Evolutionary conservation across 1,284 basidiomycete genomes (phyloP).

Genomic region (Papiliotrema laurentii): DNA sequence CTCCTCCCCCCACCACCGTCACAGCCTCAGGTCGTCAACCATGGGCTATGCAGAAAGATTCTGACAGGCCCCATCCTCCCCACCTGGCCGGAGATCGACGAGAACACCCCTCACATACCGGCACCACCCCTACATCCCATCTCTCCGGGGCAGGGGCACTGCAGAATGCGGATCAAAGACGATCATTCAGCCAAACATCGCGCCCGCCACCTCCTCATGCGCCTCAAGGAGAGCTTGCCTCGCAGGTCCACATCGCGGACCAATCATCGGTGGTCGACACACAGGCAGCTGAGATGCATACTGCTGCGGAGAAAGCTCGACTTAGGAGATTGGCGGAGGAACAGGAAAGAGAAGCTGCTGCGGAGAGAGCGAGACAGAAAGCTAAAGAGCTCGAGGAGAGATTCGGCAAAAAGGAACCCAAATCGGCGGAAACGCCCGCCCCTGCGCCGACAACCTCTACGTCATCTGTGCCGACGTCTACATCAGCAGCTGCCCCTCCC

Average conservation of each 20-base stretch:
- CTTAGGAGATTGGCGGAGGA: constrained; percentile 70
- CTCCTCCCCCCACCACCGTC: constrained; percentile 3
- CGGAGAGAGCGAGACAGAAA: constrained; percentile 77
- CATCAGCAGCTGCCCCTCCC: background rate
- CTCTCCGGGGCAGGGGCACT: too few species aligned
- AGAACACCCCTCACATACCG: constrained; percentile 35
- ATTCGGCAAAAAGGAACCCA: constrained; percentile 53
- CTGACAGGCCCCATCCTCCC: constrained; percentile 15
- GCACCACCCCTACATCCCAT: background rate
- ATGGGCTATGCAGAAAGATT: constrained; percentile 11
- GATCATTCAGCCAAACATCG: constrained; percentile 10
- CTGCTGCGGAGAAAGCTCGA: constrained; percentile 79
- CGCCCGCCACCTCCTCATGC: constrained; percentile 1
- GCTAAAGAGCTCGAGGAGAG: constrained; percentile 77
- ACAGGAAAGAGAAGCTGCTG: constrained; percentile 73
- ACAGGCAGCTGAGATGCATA: constrained; percentile 81
- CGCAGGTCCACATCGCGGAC: background rate
- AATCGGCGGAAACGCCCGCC: background rate
- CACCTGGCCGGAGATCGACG: constrained; percentile 18
- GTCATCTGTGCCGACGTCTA: background rate
- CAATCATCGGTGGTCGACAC: constrained; percentile 47
- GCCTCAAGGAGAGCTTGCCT: background rate
- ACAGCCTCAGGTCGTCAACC: constrained; percentile 6
- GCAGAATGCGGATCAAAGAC: too few species aligned
- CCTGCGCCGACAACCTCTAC: background rate